Evolutionary conservation across 352 stramenopile genomes (phyloP).

Genomic region (Thalassiosira delicatula): DNA sequence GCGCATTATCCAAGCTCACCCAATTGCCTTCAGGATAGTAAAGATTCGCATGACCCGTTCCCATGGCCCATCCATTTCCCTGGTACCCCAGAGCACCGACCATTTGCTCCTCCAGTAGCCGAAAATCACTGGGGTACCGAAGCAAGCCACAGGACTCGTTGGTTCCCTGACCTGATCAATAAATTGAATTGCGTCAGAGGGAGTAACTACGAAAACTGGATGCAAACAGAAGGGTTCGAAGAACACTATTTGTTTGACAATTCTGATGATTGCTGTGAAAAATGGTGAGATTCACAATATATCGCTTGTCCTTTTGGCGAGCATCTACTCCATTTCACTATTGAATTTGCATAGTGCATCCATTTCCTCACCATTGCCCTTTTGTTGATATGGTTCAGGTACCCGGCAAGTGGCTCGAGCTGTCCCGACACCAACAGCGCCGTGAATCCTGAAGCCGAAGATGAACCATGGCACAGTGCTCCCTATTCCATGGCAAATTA

Average conservation of each 20-base stretch:
- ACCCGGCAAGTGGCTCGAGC: not conserved
- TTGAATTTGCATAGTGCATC: too few relatives aligned
- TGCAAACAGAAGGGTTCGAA: not conserved
- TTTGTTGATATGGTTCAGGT: too few relatives aligned
- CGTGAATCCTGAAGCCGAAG: constrained; percentile 19
- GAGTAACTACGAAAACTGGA: not conserved
- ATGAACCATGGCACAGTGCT: constrained; percentile 19
- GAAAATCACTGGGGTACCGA: constrained; percentile 22
- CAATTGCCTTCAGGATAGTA: constrained; percentile 22
- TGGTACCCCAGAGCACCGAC: not conserved
- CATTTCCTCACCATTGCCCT: too few relatives aligned
- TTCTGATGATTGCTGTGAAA: constrained; percentile 17
- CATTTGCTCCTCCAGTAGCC: not conserved
- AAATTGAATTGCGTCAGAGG: not conserved
- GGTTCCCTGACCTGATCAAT: constrained; percentile 20
- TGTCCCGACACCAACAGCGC: constrained; percentile 10
- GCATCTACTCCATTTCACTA: too few relatives aligned
- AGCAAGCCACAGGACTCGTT: not conserved
- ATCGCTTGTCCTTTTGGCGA: not conserved
- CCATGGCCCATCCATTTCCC: constrained; percentile 32
- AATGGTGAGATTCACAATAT: constrained; percentile 17
- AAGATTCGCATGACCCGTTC: constrained; percentile 34
- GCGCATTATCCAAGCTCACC: constrained; percentile 18
- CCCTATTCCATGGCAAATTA: constrained; percentile 24
- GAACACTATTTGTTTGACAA: constrained; percentile 12